Base-by-base conservation (phyloP, 1,284 basidiomycete genomes). In the Marasmius tenuissimus region DNA sequence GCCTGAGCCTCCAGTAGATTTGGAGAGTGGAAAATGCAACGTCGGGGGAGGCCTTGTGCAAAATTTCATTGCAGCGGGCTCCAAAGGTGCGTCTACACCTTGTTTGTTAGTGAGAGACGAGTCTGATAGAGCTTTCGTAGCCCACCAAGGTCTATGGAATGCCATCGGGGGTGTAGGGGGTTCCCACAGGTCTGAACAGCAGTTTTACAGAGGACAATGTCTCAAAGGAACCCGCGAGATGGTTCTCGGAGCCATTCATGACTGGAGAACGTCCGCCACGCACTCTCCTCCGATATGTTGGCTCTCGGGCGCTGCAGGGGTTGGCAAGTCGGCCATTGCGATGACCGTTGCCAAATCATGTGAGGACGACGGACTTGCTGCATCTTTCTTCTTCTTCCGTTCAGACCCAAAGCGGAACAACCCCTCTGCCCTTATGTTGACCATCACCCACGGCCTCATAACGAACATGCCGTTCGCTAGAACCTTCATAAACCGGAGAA, bases 381-480 rank as follows among this genome's bases (percentile, higher is more conserved):
- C 56, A 5, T 63, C 67, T 4, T 64, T 53, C 33, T 69, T 65
- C 54, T 69, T 63, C 54, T 69, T 69, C 57, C 61, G 63, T 4
- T 14, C 51, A 16, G 50, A 61, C 11, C 20, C 48, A 4, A 34
- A 20, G 20, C 12, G 63, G 12, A 60, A 56, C 42, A 60, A 48
- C 16, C 37, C 52, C 20, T 16, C 27, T 10, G 22, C 35, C 8
- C 34, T 57, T 11, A 50, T 61, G 37, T 35, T 42, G 27, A 61
- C 56, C 33, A 55, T 64, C n/a, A 42, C 60, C 1, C 33, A 48
- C 11, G 37, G 45, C 4, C 40, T 64, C 40, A 39, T 48, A 12
- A 58, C 20, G n/a, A 53, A 20, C 11, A 50, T 42, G n/a, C 38
- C 40, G 11, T 38, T 55, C 8, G 12, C 56, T 14, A 38, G 52